phyloP scores from a whole-genome alignment of 1,284 basidiomycete genomes.

The Trichosporon inkin region DNA sequence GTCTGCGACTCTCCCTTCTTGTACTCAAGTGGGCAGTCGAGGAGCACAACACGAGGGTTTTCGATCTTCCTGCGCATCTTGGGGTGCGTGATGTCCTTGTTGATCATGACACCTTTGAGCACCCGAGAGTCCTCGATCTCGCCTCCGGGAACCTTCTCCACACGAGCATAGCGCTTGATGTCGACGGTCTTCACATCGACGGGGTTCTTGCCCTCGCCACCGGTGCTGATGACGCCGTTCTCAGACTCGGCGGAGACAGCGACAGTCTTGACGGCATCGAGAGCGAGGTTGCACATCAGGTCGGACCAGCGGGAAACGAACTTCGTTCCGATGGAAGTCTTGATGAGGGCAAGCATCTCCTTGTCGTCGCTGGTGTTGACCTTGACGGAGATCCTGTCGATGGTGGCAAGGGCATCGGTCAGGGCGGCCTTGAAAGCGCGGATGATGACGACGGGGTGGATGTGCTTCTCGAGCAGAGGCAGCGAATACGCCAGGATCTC shows the following conservation, averaged over 20 bases:
- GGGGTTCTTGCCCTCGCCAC: slow-evolving; percentile 23
- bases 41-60: slow-evolving; percentile 81
- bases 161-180: slow-evolving; percentile 94
- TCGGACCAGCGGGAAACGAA: slow-evolving; percentile 95
- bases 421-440: slow-evolving; percentile 95
- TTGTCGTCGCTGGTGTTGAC: slow-evolving; percentile 82
- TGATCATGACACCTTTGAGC: slow-evolving; percentile 88
- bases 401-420: slow-evolving; percentile 81
- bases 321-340: slow-evolving; percentile 98
- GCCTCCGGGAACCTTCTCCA: slow-evolving; percentile 95
- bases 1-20: slow-evolving; percentile 99
- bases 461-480: slow-evolving; percentile 82
- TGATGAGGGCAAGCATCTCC: slow-evolving; percentile 95
- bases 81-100: slow-evolving; percentile 98
- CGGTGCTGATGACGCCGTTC: slow-evolving; percentile 51
- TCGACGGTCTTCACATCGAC: slow-evolving; percentile 77
- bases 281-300: slow-evolving; percentile 92
- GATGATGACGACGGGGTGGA: slow-evolving; percentile 98
- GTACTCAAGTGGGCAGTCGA: slow-evolving; percentile 97
- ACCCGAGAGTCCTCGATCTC: slow-evolving; percentile 92
- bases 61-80: slow-evolving; percentile 90
- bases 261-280: slow-evolving; percentile 87
- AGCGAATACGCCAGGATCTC: slow-evolving; percentile 39
- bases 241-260: slow-evolving; percentile 54
- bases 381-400: slow-evolving; percentile 70